phyloP scores from a whole-genome alignment of 208 protist genomes.

The Wallacemonas sp. region DNA sequence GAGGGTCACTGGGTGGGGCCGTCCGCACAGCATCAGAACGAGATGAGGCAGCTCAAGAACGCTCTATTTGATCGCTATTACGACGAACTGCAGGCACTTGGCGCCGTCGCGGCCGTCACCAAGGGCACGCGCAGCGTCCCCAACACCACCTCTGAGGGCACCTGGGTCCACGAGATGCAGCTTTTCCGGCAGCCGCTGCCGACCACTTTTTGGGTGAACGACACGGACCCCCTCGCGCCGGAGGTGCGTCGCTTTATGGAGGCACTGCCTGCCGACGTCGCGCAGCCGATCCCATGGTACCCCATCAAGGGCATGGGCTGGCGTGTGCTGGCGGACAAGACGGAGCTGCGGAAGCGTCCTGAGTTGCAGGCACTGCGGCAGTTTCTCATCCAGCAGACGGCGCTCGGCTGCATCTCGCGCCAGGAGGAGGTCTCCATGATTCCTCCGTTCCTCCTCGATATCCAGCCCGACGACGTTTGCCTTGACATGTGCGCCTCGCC shows the following conservation, averaged over 20 bases:
- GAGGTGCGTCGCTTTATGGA: constrained; percentile 54
- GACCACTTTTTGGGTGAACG: constrained; percentile 86
- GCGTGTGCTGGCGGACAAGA: constrained; percentile 79
- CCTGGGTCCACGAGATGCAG: constrained; percentile 59
- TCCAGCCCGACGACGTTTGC: constrained; percentile 71
- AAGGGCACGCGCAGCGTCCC: constrained; percentile 7
- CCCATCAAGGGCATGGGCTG: constrained; percentile 73
- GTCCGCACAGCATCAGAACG: constrained; percentile 43
- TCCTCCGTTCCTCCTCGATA: constrained; percentile 80
- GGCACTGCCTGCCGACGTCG: constrained; percentile 30
- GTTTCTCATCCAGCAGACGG: constrained; percentile 82
- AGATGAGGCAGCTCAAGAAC: constrained; percentile 49
- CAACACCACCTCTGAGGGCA: background rate
- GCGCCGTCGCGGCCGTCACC: constrained; percentile 17
- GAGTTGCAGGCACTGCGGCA: constrained; percentile 66
- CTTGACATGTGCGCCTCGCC: constrained; percentile 92
- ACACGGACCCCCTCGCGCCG: constrained; percentile 70
- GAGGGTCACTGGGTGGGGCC: constrained; percentile 64
- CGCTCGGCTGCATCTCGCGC: constrained; percentile 77
- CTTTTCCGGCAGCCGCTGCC: constrained; percentile 71
- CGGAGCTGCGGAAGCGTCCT: constrained; percentile 69
- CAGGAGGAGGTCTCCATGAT: constrained; percentile 88
- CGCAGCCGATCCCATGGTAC: constrained; percentile 86
- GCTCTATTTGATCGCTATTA: constrained; percentile 71
- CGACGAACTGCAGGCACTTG: constrained; percentile 58